Percentiles rank a stretch among this genome's conserved stretches.
Conservation (phyloP, 1,284 basidiomycete species). For the Ustilago esculenta region DNA sequence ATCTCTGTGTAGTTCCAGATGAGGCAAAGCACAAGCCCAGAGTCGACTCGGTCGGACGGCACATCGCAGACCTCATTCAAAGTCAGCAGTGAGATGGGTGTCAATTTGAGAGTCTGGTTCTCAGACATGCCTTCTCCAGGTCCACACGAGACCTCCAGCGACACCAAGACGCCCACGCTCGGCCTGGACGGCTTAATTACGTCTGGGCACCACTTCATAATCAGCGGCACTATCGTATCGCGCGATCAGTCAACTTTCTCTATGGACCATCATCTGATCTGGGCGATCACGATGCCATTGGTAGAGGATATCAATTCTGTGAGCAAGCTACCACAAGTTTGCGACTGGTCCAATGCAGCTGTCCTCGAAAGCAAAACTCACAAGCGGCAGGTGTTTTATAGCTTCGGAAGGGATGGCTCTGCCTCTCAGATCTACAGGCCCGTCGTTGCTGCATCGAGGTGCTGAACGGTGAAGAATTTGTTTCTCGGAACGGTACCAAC, state of each 20-base stretch:
- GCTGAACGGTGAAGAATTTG: neutral
- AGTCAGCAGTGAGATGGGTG: too few species aligned
- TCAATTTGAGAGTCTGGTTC: too few species aligned
- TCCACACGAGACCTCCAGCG: too few species aligned
- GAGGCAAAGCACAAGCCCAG: too few species aligned
- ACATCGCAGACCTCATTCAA: too few species aligned
- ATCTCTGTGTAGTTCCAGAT: too few species aligned
- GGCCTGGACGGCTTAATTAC: neutral
- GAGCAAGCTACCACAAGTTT: neutral
- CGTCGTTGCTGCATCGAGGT: neutral
- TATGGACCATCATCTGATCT: slow-evolving; percentile 5
- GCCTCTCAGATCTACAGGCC: slow-evolving; percentile 2
- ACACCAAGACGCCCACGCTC: too few species aligned
- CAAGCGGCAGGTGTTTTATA: neutral
- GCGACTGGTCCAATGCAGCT: too few species aligned
- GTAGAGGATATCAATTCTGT: slow-evolving; percentile 9
- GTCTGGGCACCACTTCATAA: neutral
- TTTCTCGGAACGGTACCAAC: neutral
- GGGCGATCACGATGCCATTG: slow-evolving; percentile 3
- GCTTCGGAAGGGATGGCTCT: slow-evolving; percentile 24
- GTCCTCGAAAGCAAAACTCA: too few species aligned
- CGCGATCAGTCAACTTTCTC: neutral
- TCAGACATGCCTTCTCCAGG: too few species aligned
- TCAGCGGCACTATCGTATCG: slow-evolving; percentile 1
- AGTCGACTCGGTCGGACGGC: too few species aligned